Conservation (phyloP, 345 rosid species). For the Citrus medica region DNA sequence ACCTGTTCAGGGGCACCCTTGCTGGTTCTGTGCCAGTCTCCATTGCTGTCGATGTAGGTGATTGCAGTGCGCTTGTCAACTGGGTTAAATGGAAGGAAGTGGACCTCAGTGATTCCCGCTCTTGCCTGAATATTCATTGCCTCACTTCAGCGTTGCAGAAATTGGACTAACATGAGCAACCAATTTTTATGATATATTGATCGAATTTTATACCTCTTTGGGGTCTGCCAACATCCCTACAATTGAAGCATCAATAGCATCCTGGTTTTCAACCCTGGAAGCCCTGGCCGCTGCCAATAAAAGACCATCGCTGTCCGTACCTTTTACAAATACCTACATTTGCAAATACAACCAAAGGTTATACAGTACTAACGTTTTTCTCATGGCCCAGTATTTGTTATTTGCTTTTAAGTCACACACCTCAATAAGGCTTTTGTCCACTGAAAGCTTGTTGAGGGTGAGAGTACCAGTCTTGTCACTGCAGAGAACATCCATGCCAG, state of each 20-base stretch:
- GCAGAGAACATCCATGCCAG: slow-evolving; percentile 97
- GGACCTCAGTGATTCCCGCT: slow-evolving; percentile 81
- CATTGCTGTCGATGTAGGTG: slow-evolving; percentile 63
- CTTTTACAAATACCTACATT: slow-evolving; percentile 49
- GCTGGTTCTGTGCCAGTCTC: slow-evolving; percentile 79
- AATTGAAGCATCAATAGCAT: slow-evolving; percentile 93
- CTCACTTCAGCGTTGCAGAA: not conserved
- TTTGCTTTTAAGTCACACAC: slow-evolving; percentile 22
- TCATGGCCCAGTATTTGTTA: not conserved
- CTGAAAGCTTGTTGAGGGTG: slow-evolving; percentile 93
- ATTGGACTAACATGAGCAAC: not conserved
- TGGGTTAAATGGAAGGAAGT: slow-evolving; percentile 93
- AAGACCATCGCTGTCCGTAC: slow-evolving; percentile 48
- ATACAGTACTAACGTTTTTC: not conserved
- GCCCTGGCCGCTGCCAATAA: slow-evolving; percentile 78
- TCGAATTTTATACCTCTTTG: slow-evolving; percentile 44
- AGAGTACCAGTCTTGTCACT: slow-evolving; percentile 97
- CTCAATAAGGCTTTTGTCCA: slow-evolving; percentile 78
- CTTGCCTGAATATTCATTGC: slow-evolving; percentile 48
- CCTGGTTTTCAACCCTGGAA: slow-evolving; percentile 89
- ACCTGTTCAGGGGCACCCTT: slow-evolving; percentile 98
- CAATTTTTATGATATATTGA: not conserved
- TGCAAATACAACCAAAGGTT: not conserved
- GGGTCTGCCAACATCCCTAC: slow-evolving; percentile 85
- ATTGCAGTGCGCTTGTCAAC: slow-evolving; percentile 95